Conservation (phyloP, 169 alveolate genomes). For the Plasmodium fragile region DNA sequence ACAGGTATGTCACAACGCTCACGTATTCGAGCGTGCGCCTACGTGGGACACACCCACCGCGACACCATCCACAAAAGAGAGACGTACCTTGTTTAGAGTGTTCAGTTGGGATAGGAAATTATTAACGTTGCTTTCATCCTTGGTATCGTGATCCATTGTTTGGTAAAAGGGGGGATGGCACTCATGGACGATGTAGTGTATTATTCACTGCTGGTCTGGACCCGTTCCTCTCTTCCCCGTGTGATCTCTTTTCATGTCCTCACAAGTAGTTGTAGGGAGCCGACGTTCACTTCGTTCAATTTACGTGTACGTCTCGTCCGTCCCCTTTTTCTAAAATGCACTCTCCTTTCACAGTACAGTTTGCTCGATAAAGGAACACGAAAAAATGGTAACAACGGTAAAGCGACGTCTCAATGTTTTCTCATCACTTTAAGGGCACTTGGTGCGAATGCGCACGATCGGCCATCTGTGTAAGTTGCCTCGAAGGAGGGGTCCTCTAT, state of each 20-base stretch:
- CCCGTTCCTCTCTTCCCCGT: not conserved
- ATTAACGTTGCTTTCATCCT: constrained; percentile 35
- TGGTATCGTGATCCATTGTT: constrained; percentile 57
- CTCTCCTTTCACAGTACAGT: not conserved
- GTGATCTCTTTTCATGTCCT: not conserved
- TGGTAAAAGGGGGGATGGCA: not conserved
- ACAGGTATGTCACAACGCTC: not conserved
- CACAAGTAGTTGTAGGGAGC: not conserved
- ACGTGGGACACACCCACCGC: not conserved
- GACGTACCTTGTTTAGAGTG: constrained; percentile 46
- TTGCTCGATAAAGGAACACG: not conserved
- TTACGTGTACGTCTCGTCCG: not conserved
- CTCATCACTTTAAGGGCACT: not conserved
- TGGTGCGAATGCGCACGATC: not conserved
- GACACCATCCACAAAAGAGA: not conserved
- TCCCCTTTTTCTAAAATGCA: not conserved
- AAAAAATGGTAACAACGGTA: not conserved
- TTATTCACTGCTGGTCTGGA: not conserved
- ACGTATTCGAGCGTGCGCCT: not conserved
- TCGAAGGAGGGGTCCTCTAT: not conserved
- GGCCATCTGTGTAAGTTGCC: not conserved
- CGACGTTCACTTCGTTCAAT: not conserved
- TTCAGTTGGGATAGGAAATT: constrained; percentile 62
- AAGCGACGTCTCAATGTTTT: not conserved
- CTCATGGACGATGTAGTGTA: not conserved